Conservation (phyloP, 2,329 filamentous ascomycete genomes). For the Trichoderma koningiopsis region DNA sequence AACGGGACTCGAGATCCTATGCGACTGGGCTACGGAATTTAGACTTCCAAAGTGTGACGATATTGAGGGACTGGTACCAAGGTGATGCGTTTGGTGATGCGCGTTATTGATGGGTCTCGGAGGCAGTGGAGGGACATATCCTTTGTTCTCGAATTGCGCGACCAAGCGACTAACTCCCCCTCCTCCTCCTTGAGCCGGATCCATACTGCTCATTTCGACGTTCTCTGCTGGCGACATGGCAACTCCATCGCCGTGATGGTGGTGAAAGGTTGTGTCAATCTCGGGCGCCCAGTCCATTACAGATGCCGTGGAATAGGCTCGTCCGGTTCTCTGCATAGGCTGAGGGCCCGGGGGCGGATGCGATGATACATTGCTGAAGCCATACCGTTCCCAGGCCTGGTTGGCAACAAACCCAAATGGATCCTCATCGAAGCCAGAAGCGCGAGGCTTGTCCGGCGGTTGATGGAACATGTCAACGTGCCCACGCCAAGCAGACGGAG, state of each 20-base stretch:
- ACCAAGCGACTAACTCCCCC: constrained; percentile 43
- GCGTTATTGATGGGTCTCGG: constrained; percentile 38
- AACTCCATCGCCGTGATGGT: constrained; percentile 30
- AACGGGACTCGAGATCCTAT: constrained; percentile 39
- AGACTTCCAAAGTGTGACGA: constrained; percentile 41
- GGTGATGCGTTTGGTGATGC: constrained; percentile 35
- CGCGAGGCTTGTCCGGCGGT: constrained; percentile 37
- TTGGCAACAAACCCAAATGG: constrained; percentile 38
- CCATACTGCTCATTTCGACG: constrained; percentile 36
- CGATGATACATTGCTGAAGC: constrained; percentile 31
- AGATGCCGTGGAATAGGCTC: constrained; percentile 34
- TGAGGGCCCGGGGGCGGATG: constrained; percentile 32
- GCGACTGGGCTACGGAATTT: constrained; percentile 31
- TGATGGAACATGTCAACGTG: constrained; percentile 45
- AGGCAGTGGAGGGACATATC: constrained; percentile 41
- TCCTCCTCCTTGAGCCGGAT: constrained; percentile 31
- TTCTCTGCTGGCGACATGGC: constrained; percentile 28
- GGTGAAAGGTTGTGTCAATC: constrained; percentile 36
- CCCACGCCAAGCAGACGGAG: constrained; percentile 38
- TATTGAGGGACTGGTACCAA: constrained; percentile 33
- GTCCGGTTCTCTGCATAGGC: constrained; percentile 33
- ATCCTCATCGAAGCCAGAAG: constrained; percentile 36
- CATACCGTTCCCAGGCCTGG: constrained; percentile 40
- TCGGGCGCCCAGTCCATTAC: constrained; percentile 45
- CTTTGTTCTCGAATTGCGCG: constrained; percentile 47